phyloP scores from a whole-genome alignment of 1,139 yeast genomes.

The Zhuliangozyma blackwelliae region DNA sequence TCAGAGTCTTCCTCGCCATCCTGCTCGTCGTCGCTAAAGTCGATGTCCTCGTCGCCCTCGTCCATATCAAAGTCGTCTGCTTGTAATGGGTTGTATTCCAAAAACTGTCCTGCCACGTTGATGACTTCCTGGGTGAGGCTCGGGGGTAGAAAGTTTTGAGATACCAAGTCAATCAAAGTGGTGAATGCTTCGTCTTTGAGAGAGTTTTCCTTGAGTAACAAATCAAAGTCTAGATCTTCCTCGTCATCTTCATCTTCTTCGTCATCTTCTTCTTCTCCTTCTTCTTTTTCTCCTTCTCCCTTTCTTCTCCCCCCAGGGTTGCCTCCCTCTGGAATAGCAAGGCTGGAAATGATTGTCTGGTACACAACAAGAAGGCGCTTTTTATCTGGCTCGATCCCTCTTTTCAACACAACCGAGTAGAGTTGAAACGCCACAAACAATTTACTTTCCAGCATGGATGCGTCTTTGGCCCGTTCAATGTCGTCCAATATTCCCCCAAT shows the following conservation, averaged over 20 bases:
- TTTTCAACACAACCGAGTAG: constrained; percentile 10
- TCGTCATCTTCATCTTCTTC: constrained; percentile 12
- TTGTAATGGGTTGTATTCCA: constrained; percentile 56
- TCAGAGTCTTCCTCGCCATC: constrained; percentile 17
- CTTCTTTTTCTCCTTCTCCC: too few species aligned
- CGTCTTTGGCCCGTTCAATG: not conserved
- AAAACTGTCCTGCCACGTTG: constrained; percentile 29
- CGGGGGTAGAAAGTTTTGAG: constrained; percentile 8
- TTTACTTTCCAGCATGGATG: constrained; percentile 5
- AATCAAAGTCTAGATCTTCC: constrained; percentile 45
- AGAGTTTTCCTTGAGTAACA: constrained; percentile 28
- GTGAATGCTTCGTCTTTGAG: constrained; percentile 47
- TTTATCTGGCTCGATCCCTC: constrained; percentile 7
- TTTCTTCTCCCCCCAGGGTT: too few species aligned
- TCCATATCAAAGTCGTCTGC: constrained; percentile 32
- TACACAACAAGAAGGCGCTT: constrained; percentile 4
- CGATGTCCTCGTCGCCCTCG: constrained; percentile 40
- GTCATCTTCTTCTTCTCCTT: not conserved
- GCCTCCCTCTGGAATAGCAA: not conserved
- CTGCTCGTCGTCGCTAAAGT: constrained; percentile 43
- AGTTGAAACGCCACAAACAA: constrained; percentile 9
- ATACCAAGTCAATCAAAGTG: constrained; percentile 31
- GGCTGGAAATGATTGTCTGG: constrained; percentile 2
- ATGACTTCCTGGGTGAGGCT: constrained; percentile 8
- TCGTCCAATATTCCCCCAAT: constrained; percentile 11